phyloP scores from a whole-genome alignment of 192 early-diverging fungal genomes.

The Kappamyces sp. region DNA sequence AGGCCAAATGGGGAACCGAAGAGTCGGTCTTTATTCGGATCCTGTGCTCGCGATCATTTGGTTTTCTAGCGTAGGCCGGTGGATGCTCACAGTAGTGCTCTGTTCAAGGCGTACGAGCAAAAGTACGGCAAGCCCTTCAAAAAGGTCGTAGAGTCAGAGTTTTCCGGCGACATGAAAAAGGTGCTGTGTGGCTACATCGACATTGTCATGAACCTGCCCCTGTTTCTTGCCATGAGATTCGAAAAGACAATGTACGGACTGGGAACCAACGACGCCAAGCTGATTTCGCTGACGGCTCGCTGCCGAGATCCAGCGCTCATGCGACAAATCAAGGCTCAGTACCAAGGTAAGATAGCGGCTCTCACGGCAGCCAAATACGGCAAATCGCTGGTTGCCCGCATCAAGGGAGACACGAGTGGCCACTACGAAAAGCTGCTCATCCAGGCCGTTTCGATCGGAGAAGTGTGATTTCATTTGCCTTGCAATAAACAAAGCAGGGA shows the following conservation, averaged over 20 bases:
- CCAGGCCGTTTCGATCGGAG: not conserved
- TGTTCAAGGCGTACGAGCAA: conserved; percentile 33
- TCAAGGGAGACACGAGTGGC: conserved; percentile 36
- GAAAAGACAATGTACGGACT: conserved; percentile 47
- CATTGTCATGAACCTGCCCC: conserved; percentile 20
- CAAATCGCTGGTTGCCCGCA: conserved; percentile 22
- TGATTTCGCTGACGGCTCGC: conserved; percentile 36
- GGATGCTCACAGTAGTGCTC: not conserved
- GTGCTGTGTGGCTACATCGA: conserved; percentile 27
- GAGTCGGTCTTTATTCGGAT: conserved; percentile 37
- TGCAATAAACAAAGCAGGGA: too few species aligned
- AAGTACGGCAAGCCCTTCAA: conserved; percentile 33
- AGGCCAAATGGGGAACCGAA: conserved; percentile 39
- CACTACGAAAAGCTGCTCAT: conserved; percentile 32
- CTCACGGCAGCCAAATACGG: conserved; percentile 14
- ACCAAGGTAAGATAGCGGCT: conserved; percentile 1
- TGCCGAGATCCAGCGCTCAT: conserved; percentile 35
- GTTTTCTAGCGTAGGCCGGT: conserved; percentile 24
- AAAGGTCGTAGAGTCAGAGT: conserved; percentile 39
- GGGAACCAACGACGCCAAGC: conserved; percentile 41
- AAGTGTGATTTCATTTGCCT: too few species aligned
- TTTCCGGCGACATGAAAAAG: conserved; percentile 37
- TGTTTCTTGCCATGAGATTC: conserved; percentile 33
- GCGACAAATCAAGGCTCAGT: conserved; percentile 28
- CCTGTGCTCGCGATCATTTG: conserved; percentile 19